These are phyloP conservation scores for Blumeriella jaapii DNA, from an alignment of 2,329 filamentous ascomycete genomes.

Conservation along the genomic window DNA sequence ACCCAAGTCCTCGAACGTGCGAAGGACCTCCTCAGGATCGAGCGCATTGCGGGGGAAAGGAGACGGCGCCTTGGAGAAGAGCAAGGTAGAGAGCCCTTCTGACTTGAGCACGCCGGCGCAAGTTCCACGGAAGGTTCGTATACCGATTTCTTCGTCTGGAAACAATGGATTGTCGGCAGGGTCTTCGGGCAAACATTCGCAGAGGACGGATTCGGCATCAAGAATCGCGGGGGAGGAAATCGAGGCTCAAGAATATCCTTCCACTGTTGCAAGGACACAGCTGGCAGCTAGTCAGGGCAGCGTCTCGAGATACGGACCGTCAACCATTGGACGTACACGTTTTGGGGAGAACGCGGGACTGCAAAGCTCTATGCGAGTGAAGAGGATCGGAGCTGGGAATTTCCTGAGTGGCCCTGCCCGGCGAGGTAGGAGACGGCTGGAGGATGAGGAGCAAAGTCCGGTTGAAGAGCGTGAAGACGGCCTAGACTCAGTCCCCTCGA, in stretches of 20 bases:
- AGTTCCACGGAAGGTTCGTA: conserved; percentile 21
- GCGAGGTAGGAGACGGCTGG: conserved; percentile 53
- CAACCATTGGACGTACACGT: conserved; percentile 38
- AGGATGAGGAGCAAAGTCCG: conserved; percentile 33
- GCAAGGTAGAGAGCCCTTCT: conserved; percentile 20
- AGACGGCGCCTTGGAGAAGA: conserved; percentile 13
- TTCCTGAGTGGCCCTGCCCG: conserved; percentile 73
- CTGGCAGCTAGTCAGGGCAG: conserved; percentile 38
- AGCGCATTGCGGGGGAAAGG: conserved; percentile 17
- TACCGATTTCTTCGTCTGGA: conserved; percentile 20
- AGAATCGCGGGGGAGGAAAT: conserved; percentile 16
- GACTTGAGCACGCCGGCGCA: conserved; percentile 26
- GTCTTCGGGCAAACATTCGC: conserved; percentile 21
- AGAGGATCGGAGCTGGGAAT: conserved; percentile 62
- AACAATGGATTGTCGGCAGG: conserved; percentile 20
- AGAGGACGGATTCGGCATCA: conserved; percentile 16
- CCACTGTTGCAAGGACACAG: conserved; percentile 38
- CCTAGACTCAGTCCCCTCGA: conserved; percentile 23
- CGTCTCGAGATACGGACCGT: conserved; percentile 38
- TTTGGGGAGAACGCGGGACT: conserved; percentile 52
- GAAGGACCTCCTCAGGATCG: conserved; percentile 22
- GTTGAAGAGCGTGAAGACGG: conserved; percentile 27
- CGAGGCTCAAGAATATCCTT: conserved; percentile 27
- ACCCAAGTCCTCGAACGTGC: conserved; percentile 20
- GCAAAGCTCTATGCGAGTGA: conserved; percentile 67